These are phyloP conservation scores for Botrytis byssoidea DNA, from an alignment of 2,329 filamentous ascomycete genomes.

Conservation along the genomic window DNA sequence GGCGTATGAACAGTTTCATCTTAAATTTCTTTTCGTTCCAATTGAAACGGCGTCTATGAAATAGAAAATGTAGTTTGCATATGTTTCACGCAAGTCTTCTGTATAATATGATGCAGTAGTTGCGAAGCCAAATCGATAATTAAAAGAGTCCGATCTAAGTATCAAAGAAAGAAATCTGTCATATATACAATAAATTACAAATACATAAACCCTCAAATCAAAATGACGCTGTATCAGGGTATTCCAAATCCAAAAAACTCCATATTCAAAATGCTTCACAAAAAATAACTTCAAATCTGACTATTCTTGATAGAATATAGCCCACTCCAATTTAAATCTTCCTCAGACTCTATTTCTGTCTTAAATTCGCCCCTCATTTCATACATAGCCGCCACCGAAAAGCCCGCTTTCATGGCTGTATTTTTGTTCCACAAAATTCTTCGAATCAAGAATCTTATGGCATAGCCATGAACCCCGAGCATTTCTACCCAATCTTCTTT, in stretches of 20 bases:
- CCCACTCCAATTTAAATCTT: not conserved
- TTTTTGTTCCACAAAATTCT: slow-evolving; percentile 6
- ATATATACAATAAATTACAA: no score
- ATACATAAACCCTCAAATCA: not conserved
- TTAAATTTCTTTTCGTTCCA: not conserved
- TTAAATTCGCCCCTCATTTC: slow-evolving; percentile 6
- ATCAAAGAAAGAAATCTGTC: not conserved
- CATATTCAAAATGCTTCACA: not conserved
- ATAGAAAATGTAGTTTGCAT: not conserved
- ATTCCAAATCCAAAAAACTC: not conserved
- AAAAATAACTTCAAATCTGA: not conserved
- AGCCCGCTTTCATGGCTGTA: not conserved
- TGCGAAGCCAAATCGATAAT: not conserved
- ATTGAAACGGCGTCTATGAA: not conserved
- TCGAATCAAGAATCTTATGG: slow-evolving; percentile 5
- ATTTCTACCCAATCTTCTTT: slow-evolving; percentile 1
- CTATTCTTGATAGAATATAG: not conserved
- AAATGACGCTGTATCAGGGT: not conserved
- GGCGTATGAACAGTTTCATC: not conserved
- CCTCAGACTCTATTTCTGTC: not conserved
- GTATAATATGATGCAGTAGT: not conserved
- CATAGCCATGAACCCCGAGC: not conserved
- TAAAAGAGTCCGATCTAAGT: not conserved
- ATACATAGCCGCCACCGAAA: not conserved
- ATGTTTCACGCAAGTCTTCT: not conserved